A percentile compares a stretch with the other conserved stretches of the same genome.
These are phyloP conservation scores for Seiridium unicorne DNA, from an alignment of 2,329 filamentous ascomycete species.

Conservation along the genomic window DNA sequence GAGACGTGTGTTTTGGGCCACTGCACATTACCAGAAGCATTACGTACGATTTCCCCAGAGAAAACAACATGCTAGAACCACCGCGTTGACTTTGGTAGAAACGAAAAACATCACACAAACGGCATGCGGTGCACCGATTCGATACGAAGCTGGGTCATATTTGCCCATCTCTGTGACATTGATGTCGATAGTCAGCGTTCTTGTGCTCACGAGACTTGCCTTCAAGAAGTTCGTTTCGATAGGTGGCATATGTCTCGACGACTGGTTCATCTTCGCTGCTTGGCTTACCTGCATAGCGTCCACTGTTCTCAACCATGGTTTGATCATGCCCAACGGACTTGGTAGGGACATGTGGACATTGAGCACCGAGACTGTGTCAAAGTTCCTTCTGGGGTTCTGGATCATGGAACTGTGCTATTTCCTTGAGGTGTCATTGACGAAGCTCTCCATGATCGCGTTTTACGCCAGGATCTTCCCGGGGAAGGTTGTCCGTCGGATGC, in stretches of 20 bases:
- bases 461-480: constrained; percentile 29
- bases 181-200: constrained; percentile 4
- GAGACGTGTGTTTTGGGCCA: constrained; percentile 8
- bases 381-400: constrained; percentile 24
- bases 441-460: constrained; percentile 26
- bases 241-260: neutral
- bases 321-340: neutral
- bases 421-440: constrained; percentile 23
- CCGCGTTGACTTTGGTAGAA: constrained; percentile 1
- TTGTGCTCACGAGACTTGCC: constrained; percentile 9
- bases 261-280: constrained; percentile 1
- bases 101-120: constrained; percentile 16
- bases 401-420: constrained; percentile 21
- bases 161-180: constrained; percentile 8
- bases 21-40: constrained; percentile 9
- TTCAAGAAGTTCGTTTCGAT: constrained; percentile 11
- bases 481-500: constrained; percentile 16
- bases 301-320: neutral
- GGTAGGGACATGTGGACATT: constrained; percentile 2
- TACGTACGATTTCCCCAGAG: constrained; percentile 6
- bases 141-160: constrained; percentile 9
- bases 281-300: neutral
- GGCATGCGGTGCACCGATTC: constrained; percentile 9
- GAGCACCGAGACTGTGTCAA: constrained; percentile 17
- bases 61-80: neutral